A percentile compares a stretch with the other conserved stretches of the same genome.
Conservation (phyloP, 306 rosid species). For the Sicyos baderoa region DNA sequence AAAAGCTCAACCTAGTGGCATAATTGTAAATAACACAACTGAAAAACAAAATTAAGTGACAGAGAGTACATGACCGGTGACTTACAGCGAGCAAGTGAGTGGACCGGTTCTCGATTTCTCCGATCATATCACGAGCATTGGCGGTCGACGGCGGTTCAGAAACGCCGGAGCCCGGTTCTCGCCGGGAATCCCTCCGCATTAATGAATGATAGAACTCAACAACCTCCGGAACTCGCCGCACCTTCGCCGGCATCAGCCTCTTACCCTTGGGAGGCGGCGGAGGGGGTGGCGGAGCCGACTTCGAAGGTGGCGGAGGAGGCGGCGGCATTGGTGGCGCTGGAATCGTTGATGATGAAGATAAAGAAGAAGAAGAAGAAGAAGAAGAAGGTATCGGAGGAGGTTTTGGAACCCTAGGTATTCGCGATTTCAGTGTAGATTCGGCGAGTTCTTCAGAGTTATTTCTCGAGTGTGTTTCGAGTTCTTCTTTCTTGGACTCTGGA, state of each 20-base stretch:
- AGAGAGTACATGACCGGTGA: constrained; percentile 20
- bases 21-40: constrained; percentile 25
- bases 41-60: not conserved
- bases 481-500: constrained; percentile 48
- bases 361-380: constrained; percentile 24
- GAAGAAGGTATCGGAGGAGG: constrained; percentile 73
- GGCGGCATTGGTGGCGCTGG: constrained; percentile 34
- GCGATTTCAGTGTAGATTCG: constrained; percentile 59
- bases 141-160: constrained; percentile 48
- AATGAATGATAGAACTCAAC: constrained; percentile 93
- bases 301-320: constrained; percentile 25
- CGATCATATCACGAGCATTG: constrained; percentile 97
- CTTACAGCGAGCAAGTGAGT: constrained; percentile 81
- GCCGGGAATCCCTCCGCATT: constrained; percentile 82
- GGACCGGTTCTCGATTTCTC: constrained; percentile 98
- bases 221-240: constrained; percentile 82
- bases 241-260: constrained; percentile 42
- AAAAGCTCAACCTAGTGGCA: constrained; percentile 33
- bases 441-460: constrained; percentile 75
- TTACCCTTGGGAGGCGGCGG: constrained; percentile 55
- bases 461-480: constrained; percentile 48
- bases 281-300: constrained; percentile 56
- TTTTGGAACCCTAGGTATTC: constrained; percentile 80
- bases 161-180: constrained; percentile 38
- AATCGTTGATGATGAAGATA: not conserved